Evolutionary conservation across 768 basidiomycete genomes (phyloP).

Genomic region (Boletus insuetus): DNA sequence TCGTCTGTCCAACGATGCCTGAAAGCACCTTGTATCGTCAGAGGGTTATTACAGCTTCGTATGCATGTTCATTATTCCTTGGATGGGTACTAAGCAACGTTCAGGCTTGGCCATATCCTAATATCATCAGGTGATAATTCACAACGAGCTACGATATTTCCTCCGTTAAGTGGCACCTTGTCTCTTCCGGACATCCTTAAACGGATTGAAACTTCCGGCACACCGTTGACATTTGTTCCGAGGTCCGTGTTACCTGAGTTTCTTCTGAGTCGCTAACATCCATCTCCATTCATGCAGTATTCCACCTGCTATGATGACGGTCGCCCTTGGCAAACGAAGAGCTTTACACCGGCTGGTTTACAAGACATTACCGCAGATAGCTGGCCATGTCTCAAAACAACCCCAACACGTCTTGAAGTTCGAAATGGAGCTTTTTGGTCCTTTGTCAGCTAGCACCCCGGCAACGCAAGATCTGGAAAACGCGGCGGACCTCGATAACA

Average conservation of each 20-base stretch:
- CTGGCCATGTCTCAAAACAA: constrained; percentile 2
- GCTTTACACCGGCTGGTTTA: constrained; percentile 50
- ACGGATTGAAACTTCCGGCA: constrained; percentile 40
- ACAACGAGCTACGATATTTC: constrained; percentile 38
- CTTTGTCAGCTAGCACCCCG: neutral
- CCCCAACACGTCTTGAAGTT: constrained; percentile 35
- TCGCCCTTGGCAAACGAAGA: constrained; percentile 30
- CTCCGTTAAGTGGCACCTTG: constrained; percentile 45
- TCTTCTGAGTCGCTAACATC: neutral
- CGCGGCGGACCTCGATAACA: neutral
- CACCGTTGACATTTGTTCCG: constrained; percentile 46
- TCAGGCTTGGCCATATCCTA: constrained; percentile 63
- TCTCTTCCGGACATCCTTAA: constrained; percentile 42
- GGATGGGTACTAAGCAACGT: constrained; percentile 4
- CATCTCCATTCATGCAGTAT: constrained; percentile 30
- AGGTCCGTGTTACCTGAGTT: constrained; percentile 36
- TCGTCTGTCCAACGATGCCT: constrained; percentile 5
- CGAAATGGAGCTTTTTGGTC: constrained; percentile 34
- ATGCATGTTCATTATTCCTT: constrained; percentile 1
- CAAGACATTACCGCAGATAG: constrained; percentile 29
- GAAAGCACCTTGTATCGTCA: constrained; percentile 1
- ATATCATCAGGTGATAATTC: constrained; percentile 37
- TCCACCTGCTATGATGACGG: constrained; percentile 35
- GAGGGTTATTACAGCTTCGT: constrained; percentile 42
- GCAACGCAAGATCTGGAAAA: neutral